phyloP scores from a whole-genome alignment of 306 rosid genomes.

The Cucurbita argyrosperma region DNA sequence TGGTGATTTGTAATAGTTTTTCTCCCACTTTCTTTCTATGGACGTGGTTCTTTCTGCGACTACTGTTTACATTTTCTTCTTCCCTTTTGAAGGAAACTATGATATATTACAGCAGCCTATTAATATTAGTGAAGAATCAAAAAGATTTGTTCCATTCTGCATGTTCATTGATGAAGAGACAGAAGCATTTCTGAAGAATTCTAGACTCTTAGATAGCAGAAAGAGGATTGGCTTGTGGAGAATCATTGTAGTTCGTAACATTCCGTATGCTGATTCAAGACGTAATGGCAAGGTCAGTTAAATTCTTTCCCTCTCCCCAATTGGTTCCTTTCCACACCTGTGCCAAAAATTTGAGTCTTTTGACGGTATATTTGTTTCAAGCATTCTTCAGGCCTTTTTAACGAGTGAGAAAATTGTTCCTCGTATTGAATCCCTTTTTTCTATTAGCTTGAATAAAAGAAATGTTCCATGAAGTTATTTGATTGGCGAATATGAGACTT shows the following conservation, averaged over 20 bases:
- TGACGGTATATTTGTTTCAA: not conserved
- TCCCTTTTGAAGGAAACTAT: conserved; percentile 56
- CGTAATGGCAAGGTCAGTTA: conserved; percentile 90
- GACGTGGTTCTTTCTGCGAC: not conserved
- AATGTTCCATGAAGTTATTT: not conserved
- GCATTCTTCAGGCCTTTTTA: not conserved
- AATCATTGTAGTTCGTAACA: conserved; percentile 60
- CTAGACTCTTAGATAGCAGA: conserved; percentile 47
- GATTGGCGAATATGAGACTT: not conserved
- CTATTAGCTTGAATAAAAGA: not conserved
- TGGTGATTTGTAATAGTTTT: not conserved
- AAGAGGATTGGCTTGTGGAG: conserved; percentile 83
- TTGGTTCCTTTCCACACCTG: not conserved
- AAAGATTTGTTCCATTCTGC: conserved; percentile 57
- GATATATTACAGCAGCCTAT: conserved; percentile 85
- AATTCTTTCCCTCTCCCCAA: not conserved
- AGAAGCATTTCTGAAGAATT: conserved; percentile 66
- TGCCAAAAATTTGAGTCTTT: not conserved
- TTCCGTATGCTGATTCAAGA: conserved; percentile 76
- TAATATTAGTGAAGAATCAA: conserved; percentile 57
- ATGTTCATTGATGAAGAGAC: conserved; percentile 93
- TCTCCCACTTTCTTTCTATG: not conserved
- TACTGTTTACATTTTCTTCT: conserved; percentile 14
- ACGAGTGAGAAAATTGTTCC: not conserved
- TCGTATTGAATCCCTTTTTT: not conserved